Conservation (phyloP, 768 basidiomycete species). For the Boletus speciosus region DNA sequence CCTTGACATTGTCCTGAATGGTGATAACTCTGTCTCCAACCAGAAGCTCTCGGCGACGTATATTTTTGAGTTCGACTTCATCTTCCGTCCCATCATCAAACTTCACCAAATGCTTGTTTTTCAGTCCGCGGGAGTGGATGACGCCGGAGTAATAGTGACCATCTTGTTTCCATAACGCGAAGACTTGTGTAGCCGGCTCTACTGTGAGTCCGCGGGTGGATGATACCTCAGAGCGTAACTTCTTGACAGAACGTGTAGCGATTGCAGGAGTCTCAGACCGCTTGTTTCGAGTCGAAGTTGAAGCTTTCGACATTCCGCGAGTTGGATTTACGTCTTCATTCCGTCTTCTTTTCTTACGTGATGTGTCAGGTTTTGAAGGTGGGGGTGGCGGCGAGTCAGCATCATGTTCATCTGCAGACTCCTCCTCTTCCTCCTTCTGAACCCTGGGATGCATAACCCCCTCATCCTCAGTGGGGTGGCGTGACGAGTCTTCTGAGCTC, state of each 20-base stretch:
- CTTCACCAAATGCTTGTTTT: slow-evolving; percentile 43
- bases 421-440: slow-evolving; percentile 36
- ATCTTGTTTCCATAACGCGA: slow-evolving; percentile 63
- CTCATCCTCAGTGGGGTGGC: slow-evolving; percentile 29
- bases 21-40: slow-evolving; percentile 57
- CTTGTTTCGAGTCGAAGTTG: slow-evolving; percentile 28
- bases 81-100: slow-evolving; percentile 64
- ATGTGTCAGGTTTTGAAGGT: slow-evolving; percentile 11
- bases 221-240: slow-evolving; percentile 37
- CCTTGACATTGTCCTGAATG: slow-evolving; percentile 26
- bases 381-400: slow-evolving; percentile 31
- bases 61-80: slow-evolving; percentile 44
- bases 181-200: slow-evolving; percentile 52
- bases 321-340: slow-evolving; percentile 25
- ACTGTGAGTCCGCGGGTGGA: slow-evolving; percentile 15
- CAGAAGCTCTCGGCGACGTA: slow-evolving; percentile 50
- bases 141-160: slow-evolving; percentile 60
- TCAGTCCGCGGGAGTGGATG: slow-evolving; percentile 37
- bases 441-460: slow-evolving; percentile 13
- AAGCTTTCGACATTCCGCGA: slow-evolving; percentile 21
- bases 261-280: slow-evolving; percentile 27
- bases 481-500: slow-evolving; percentile 15
- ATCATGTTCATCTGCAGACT: slow-evolving; percentile 40
- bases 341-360: slow-evolving; percentile 51
- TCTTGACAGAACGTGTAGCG: slow-evolving; percentile 35